Conservation (phyloP, 1,284 basidiomycete genomes). For the Schizophyllum commune region DNA sequence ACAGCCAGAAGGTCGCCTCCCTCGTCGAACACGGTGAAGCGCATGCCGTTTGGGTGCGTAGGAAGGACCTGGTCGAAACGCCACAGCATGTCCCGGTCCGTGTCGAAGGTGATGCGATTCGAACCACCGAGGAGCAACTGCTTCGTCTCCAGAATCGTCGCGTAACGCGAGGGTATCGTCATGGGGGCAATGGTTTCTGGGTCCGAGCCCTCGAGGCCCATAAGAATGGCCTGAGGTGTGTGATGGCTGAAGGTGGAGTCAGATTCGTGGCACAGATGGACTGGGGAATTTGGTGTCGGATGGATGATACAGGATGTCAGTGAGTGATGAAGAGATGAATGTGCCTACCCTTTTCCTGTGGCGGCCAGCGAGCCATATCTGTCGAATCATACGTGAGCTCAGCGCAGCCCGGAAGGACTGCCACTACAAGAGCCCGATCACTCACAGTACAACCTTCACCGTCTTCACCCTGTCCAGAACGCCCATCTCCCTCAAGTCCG, state of each 20-base stretch:
- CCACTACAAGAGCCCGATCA: too few relatives aligned
- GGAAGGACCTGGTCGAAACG: slow-evolving; percentile 77
- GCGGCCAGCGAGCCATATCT: slow-evolving; percentile 75
- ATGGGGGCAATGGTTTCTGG: slow-evolving; percentile 78
- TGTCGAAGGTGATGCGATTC: slow-evolving; percentile 75
- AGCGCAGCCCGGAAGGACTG: too few relatives aligned
- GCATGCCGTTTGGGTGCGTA: slow-evolving; percentile 86
- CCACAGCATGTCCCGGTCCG: slow-evolving; percentile 90
- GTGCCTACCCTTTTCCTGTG: slow-evolving; percentile 42
- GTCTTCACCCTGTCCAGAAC: slow-evolving; percentile 50
- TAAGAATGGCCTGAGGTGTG: slow-evolving; percentile 88
- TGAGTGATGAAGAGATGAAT: too few relatives aligned
- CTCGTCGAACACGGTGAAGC: slow-evolving; percentile 80
- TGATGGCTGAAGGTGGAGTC: slow-evolving; percentile 62
- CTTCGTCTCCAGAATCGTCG: slow-evolving; percentile 59
- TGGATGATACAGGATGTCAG: too few relatives aligned
- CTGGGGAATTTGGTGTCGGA: too few relatives aligned
- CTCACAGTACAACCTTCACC: slow-evolving; percentile 82
- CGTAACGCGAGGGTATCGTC: slow-evolving; percentile 69
- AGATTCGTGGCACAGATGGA: slow-evolving; percentile 4
- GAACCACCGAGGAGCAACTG: slow-evolving; percentile 64
- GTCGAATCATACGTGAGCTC: too few relatives aligned
- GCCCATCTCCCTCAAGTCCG: slow-evolving; percentile 65
- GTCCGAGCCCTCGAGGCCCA: slow-evolving; percentile 74
- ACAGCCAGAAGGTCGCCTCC: slow-evolving; percentile 86